Evolutionary conservation across 192 early-diverging fungal species (phyloP), one percentile per base, ranked within the genome.

Genomic region (Backusella macrospora): DNA sequence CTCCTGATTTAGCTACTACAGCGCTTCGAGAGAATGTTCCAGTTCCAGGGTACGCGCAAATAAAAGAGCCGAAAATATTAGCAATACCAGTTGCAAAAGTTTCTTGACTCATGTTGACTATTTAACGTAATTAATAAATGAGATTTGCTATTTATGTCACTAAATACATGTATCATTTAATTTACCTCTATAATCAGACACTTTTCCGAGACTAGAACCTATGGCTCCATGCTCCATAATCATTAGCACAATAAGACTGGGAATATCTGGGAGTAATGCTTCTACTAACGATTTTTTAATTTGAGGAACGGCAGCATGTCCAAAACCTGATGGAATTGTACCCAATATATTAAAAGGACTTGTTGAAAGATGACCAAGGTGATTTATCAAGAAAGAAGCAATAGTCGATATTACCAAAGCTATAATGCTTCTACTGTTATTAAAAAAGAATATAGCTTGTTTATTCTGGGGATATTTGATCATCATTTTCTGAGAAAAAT

Each of bases 191-290:
- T 98, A 98, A 71, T 94, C 91, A 84, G 93, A 91, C 64, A 90
- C 72, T 48, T 93, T 88, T 29, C 93, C 96, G 83, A 95, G 95
- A 43, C 90, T 91, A 82, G 95, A 95, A 71, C 89, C 83, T 66
- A 98, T 93, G n/a, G 95, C 92, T 77, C 96, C 89, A 75, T 97
- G 95, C 81, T 98, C 96, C 70, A 98, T 84, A 64, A 98, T 87
- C 68, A 89, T 80, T 44, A 96, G 85, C 3, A 98, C 82, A 29
- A 91, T 80, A 18, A 93, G 86, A 34, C 88, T 86, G 39, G 88
- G 84, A n/a, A 92, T 64, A 62, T 92, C 83, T 38, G 81, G 75
- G 0, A 81, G 81, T 12, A 90, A 72, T 9, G 65, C 55, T 7
- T 86, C 75, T 39, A 94, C 75, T 18, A 92, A 77, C 12, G 83